A percentile compares a stretch with the other conserved stretches of the same genome.
phyloP scores from a whole-genome alignment of 257 asterid genomes.

The Fraxinus americana region DNA sequence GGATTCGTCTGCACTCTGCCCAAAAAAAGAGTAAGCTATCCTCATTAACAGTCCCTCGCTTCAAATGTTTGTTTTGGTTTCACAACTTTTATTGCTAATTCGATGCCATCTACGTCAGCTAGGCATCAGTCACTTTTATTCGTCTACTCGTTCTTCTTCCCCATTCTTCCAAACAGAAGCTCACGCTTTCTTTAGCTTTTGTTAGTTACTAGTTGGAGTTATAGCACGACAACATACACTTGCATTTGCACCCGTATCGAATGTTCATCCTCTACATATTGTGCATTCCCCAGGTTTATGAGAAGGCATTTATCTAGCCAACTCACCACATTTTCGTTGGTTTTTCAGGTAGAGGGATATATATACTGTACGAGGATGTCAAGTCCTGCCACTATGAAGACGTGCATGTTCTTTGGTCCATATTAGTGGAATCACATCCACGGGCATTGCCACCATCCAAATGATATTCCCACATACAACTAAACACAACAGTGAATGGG shows the following conservation, averaged over 20 bases:
- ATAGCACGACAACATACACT: neutral
- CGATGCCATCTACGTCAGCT: no score
- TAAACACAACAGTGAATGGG: conserved; percentile 22
- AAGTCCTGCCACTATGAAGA: conserved; percentile 58
- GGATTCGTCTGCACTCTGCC: conserved; percentile 48
- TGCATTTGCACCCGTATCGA: neutral
- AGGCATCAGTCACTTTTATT: no score
- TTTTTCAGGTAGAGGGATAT: conserved; percentile 48
- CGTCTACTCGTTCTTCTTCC: no score
- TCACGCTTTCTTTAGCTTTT: no score
- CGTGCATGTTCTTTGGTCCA: conserved; percentile 64
- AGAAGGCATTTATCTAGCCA: neutral
- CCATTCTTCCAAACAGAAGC: no score
- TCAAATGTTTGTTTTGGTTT: no score
- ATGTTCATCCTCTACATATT: neutral
- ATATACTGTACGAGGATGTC: conserved; percentile 55
- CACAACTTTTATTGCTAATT: no score
- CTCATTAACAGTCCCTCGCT: neutral
- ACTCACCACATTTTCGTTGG: neutral
- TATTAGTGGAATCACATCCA: conserved; percentile 81
- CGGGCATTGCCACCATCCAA: conserved; percentile 60
- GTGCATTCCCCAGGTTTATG: neutral
- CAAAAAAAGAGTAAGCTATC: conserved; percentile 43
- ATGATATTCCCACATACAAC: conserved; percentile 40
- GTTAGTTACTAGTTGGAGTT: no score